Conservation (phyloP, 1,284 basidiomycete genomes). For the Rhodotorula glutinis region DNA sequence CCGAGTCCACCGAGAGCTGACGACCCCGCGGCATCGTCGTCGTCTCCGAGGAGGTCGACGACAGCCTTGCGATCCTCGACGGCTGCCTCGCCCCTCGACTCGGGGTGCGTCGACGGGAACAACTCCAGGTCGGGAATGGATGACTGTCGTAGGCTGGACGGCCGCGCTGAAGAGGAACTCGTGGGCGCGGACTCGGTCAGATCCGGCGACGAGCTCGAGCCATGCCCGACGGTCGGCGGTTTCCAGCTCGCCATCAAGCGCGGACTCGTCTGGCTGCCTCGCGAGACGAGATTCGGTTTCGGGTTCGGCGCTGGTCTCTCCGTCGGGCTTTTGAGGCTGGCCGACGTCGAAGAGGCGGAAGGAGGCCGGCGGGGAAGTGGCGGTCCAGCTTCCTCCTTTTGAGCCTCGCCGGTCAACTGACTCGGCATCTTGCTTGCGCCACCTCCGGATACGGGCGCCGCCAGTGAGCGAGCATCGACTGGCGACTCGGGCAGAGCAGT, state of each 20-base stretch:
- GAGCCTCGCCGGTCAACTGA: conserved; percentile 22
- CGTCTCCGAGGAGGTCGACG: conserved; percentile 37
- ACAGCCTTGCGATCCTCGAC: not conserved
- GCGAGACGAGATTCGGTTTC: conserved; percentile 38
- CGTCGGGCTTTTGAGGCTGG: not conserved
- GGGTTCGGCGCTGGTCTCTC: conserved; percentile 1
- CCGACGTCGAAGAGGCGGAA: not conserved
- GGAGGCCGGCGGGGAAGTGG: conserved; percentile 25
- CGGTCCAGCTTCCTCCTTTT: conserved; percentile 4
- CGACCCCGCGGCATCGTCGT: conserved; percentile 10
- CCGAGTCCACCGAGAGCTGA: not conserved
- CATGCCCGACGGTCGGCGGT: not conserved
- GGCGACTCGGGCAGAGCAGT: not conserved
- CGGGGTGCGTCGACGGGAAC: conserved; percentile 11
- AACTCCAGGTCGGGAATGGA: conserved; percentile 22
- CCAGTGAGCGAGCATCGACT: not conserved
- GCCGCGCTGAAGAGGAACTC: conserved; percentile 13
- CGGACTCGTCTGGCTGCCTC: conserved; percentile 41
- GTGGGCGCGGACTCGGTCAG: not conserved
- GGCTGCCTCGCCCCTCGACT: not conserved
- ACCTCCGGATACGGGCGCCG: not conserved
- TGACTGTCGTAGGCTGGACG: not conserved
- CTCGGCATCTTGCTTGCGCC: not conserved
- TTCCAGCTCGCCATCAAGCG: conserved; percentile 37
- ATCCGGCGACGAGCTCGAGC: not conserved